Percentiles rank a stretch among this genome's conserved stretches.
Conservation (phyloP, 2,329 filamentous ascomycete genomes). For the Neonectria faginata region DNA sequence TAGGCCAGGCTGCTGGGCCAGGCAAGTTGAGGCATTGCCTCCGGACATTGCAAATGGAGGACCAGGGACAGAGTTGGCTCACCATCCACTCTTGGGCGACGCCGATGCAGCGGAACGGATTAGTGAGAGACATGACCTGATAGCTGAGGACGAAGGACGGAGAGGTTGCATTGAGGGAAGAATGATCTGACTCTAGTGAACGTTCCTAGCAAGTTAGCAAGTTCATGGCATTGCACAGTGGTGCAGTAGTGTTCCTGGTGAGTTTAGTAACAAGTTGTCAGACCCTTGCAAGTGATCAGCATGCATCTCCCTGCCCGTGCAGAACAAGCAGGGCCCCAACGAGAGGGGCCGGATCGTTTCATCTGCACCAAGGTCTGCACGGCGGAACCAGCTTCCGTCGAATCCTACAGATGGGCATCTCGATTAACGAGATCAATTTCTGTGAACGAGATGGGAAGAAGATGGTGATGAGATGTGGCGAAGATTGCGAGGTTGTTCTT, state of each 20-base stretch:
- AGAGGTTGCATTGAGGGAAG: neutral
- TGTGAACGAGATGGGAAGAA: neutral
- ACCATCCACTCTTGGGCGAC: neutral
- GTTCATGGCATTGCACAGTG: neutral
- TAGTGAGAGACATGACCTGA: neutral
- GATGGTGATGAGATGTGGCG: neutral
- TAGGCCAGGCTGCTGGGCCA: neutral
- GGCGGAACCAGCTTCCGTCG: conserved; percentile 7
- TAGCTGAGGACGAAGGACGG: neutral
- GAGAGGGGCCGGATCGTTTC: conserved; percentile 17
- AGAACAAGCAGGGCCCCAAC: conserved; percentile 5
- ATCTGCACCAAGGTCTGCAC: conserved; percentile 15
- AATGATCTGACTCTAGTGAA: neutral
- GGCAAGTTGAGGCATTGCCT: neutral
- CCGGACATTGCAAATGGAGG: conserved; percentile 4
- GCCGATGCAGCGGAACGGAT: neutral
- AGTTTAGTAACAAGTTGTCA: neutral
- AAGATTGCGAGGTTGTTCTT: neutral
- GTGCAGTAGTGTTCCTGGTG: neutral
- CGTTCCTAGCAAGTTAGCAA: neutral
- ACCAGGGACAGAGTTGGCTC: neutral
- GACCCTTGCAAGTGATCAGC: conserved; percentile 6
- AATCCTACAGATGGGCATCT: conserved; percentile 12
- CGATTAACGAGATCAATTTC: conserved; percentile 16
- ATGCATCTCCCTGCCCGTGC: conserved; percentile 8